These are phyloP conservation scores for Magnaporthales sp. DNA, from an alignment of 2,329 filamentous ascomycete species.

Conservation along the genomic window DNA sequence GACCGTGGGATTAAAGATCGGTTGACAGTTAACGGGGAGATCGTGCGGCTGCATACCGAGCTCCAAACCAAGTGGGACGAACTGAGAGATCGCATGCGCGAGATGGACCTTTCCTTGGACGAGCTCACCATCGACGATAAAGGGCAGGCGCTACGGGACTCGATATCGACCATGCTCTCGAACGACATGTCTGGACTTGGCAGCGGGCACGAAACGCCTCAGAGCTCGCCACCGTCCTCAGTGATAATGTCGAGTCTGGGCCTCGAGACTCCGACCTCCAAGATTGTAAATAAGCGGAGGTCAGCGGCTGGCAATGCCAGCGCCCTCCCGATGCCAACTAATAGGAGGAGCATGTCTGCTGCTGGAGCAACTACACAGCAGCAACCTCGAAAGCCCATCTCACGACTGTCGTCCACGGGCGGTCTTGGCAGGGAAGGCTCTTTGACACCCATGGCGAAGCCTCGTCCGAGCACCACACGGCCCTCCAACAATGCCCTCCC, in stretches of 20 bases:
- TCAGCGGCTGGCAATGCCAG: slow-evolving; percentile 35
- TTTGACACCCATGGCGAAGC: slow-evolving; percentile 37
- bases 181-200: slow-evolving; percentile 65
- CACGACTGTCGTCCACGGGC: slow-evolving; percentile 36
- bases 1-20: slow-evolving; percentile 92
- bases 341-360: slow-evolving; percentile 34
- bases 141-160: slow-evolving; percentile 77
- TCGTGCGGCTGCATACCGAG: slow-evolving; percentile 76
- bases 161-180: slow-evolving; percentile 84
- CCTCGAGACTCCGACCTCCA: slow-evolving; percentile 34
- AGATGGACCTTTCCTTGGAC: slow-evolving; percentile 67
- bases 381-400: slow-evolving; percentile 29
- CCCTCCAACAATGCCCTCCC: slow-evolving; percentile 33
- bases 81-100: slow-evolving; percentile 66
- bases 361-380: slow-evolving; percentile 21
- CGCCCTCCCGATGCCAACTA: slow-evolving; percentile 34
- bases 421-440: slow-evolving; percentile 26
- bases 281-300: slow-evolving; percentile 28
- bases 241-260: slow-evolving; percentile 51
- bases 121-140: slow-evolving; percentile 56
- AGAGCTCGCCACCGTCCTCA: slow-evolving; percentile 56
- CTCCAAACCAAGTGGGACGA: slow-evolving; percentile 75
- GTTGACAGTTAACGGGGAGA: slow-evolving; percentile 94
- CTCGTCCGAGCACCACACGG: slow-evolving; percentile 25
- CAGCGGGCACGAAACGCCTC: slow-evolving; percentile 63